Evolutionary conservation across 2,329 filamentous ascomycete genomes (phyloP).

Genomic region (Aspergillus fructus): DNA sequence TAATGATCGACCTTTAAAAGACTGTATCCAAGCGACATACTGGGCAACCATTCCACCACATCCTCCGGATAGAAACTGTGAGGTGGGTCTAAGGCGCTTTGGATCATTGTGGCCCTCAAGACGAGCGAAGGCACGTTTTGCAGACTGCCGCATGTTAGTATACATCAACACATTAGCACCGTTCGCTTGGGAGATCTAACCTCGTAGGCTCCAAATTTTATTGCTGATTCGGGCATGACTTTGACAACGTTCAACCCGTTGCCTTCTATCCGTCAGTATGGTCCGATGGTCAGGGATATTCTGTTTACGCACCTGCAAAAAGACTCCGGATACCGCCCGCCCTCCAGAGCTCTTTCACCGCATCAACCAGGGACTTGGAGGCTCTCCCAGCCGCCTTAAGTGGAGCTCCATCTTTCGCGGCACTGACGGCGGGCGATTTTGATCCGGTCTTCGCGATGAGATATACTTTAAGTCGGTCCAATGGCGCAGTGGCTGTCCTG

Average conservation of each 20-base stretch:
- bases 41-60: constrained; percentile 93
- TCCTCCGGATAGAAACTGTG: constrained; percentile 88
- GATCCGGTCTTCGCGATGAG: constrained; percentile 84
- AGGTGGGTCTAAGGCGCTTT: constrained; percentile 73
- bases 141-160: constrained; percentile 54
- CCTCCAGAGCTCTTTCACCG: constrained; percentile 75
- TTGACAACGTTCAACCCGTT: constrained; percentile 97
- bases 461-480: constrained; percentile 96
- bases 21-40: constrained; percentile 51
- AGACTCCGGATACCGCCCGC: constrained; percentile 84
- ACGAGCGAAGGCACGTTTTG: constrained; percentile 80
- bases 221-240: constrained; percentile 97
- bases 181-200: constrained; percentile 37
- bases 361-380: constrained; percentile 68
- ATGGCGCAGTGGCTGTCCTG: constrained; percentile 88
- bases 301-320: constrained; percentile 74
- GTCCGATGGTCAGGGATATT: background rate
- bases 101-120: constrained; percentile 87
- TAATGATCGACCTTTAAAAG: constrained; percentile 15
- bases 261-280: constrained; percentile 53
- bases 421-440: constrained; percentile 58
- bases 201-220: constrained; percentile 97
- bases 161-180: background rate
- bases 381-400: constrained; percentile 65
- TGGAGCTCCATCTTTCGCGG: constrained; percentile 69